These are phyloP conservation scores for Suhomyces anneliseae DNA, from an alignment of 1,139 yeast species.

Conservation along the genomic window DNA sequence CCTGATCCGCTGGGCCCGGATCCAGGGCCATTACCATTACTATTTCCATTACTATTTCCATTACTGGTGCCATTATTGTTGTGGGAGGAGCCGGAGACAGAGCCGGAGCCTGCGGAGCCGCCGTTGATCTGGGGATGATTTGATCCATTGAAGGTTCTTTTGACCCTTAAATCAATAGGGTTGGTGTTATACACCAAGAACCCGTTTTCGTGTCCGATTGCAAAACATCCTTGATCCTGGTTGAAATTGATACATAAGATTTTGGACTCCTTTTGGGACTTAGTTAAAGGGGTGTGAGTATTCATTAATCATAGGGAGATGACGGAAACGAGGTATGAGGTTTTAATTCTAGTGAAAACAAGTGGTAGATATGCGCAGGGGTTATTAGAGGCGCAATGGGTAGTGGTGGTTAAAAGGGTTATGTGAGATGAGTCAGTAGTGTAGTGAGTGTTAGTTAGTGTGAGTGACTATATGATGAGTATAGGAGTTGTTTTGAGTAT, in stretches of 20 bases:
- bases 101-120: slow-evolving; percentile 1
- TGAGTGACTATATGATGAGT: too few species aligned
- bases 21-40: background rate
- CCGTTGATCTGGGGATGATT: background rate
- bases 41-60: too few species aligned
- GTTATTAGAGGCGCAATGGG: too few species aligned
- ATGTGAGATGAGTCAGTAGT: too few species aligned
- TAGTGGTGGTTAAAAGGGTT: too few species aligned
- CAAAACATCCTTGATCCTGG: slow-evolving; percentile 89
- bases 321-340: too few species aligned
- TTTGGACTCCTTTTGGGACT: slow-evolving; percentile 29
- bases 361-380: too few species aligned
- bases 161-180: slow-evolving; percentile 79
- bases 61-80: background rate
- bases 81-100: background rate
- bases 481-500: too few species aligned
- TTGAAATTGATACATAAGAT: slow-evolving; percentile 70
- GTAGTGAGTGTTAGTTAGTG: too few species aligned
- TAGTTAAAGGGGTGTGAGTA: slow-evolving; percentile 34
- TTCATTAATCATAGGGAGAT: slow-evolving; percentile 29
- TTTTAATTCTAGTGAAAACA: too few species aligned
- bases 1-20: slow-evolving; percentile 45
- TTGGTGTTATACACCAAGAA: slow-evolving; percentile 85
- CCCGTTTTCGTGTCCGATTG: slow-evolving; percentile 78
- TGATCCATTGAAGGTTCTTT: slow-evolving; percentile 47